Evolutionary conservation across 257 asterid species (phyloP).

Genomic region (Echium plantagineum): DNA sequence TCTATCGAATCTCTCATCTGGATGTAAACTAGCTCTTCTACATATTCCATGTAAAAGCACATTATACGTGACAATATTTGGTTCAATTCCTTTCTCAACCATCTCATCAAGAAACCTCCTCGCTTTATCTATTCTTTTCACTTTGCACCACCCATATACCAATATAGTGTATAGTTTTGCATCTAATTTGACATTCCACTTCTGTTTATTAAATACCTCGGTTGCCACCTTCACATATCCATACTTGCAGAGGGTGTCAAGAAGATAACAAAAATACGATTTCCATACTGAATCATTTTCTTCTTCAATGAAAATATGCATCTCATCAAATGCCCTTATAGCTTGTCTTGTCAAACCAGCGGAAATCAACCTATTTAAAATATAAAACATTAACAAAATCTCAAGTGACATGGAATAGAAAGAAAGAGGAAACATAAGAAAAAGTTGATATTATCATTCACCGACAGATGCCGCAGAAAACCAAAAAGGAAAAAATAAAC

Average conservation of each 20-base stretch:
- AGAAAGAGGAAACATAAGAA: neutral
- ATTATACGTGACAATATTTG: slow-evolving; percentile 65
- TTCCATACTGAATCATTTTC: slow-evolving; percentile 20
- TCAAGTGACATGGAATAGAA: neutral
- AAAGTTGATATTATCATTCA: no score
- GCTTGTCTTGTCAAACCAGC: slow-evolving; percentile 68
- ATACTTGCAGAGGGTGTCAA: slow-evolving; percentile 83
- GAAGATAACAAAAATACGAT: slow-evolving; percentile 36
- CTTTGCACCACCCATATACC: slow-evolving; percentile 86
- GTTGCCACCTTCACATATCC: slow-evolving; percentile 77
- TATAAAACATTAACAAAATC: neutral
- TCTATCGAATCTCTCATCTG: slow-evolving; percentile 55
- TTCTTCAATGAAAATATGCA: slow-evolving; percentile 48
- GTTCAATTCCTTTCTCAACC: slow-evolving; percentile 55
- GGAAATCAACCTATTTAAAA: slow-evolving; percentile 33
- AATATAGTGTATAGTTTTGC: slow-evolving; percentile 54
- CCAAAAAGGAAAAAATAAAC: no score
- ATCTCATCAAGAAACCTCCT: slow-evolving; percentile 57
- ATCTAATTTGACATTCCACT: slow-evolving; percentile 44
- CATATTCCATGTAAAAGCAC: slow-evolving; percentile 77
- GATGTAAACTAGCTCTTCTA: slow-evolving; percentile 72
- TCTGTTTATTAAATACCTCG: slow-evolving; percentile 68
- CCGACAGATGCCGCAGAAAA: no score
- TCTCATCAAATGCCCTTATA: slow-evolving; percentile 58
- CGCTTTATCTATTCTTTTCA: slow-evolving; percentile 56